Evolutionary conservation across 2,329 filamentous ascomycete genomes (phyloP).

Genomic region (Botrytis byssoidea): DNA sequence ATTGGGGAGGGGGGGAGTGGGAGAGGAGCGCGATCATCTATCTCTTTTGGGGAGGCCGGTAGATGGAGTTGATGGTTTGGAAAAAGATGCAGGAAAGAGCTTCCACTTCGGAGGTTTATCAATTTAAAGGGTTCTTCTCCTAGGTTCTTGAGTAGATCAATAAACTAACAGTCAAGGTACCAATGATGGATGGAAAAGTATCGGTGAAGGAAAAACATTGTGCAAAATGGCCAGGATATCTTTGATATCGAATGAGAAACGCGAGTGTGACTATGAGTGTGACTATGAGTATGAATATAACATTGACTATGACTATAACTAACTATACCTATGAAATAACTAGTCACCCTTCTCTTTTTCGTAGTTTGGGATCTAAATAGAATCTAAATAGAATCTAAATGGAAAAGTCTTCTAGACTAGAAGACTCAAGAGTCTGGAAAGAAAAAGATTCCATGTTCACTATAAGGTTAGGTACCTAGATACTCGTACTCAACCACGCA

Average conservation of each 20-base stretch:
- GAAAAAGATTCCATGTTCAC: not conserved
- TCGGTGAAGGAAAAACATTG: not conserved
- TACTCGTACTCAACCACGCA: not conserved
- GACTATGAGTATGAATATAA: not conserved
- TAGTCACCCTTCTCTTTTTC: not conserved
- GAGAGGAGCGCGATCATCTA: not conserved
- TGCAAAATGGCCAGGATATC: too few species aligned
- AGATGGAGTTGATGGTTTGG: not conserved
- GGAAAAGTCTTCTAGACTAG: not conserved
- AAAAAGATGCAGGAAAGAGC: not conserved
- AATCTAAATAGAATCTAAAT: too few species aligned
- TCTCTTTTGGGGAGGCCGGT: not conserved
- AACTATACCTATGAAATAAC: not conserved
- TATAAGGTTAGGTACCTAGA: not conserved
- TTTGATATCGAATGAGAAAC: not conserved
- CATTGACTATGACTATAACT: too few species aligned
- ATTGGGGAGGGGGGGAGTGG: not conserved
- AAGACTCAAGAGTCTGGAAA: not conserved
- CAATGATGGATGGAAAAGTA: not conserved
- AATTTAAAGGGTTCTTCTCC: not conserved
- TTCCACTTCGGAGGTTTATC: conserved; percentile 2
- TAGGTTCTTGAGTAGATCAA: not conserved
- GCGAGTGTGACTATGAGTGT: too few species aligned
- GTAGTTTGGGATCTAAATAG: too few species aligned
- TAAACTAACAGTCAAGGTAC: not conserved